phyloP scores from a whole-genome alignment of 1,284 basidiomycete genomes.

The Leccinum idahoense region DNA sequence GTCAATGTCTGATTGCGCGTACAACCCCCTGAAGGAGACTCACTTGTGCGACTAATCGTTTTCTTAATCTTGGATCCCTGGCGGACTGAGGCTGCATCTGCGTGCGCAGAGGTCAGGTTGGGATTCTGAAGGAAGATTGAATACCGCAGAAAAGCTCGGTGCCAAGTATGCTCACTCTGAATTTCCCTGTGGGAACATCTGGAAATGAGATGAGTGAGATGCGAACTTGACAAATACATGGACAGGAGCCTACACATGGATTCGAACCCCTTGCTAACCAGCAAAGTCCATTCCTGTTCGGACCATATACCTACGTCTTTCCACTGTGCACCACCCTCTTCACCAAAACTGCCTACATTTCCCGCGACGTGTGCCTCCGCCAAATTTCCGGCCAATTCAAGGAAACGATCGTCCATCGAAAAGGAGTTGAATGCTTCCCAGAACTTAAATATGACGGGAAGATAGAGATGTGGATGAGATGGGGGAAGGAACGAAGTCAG shows the following conservation, averaged over 20 bases:
- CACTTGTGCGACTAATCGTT: constrained; percentile 66
- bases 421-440: constrained; percentile 86
- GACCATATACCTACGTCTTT: constrained; percentile 88
- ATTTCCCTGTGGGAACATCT: constrained; percentile 73
- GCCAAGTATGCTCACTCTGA: constrained; percentile 40
- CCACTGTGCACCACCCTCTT: constrained; percentile 55
- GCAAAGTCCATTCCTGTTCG: constrained; percentile 77
- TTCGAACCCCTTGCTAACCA: constrained; percentile 84
- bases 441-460: constrained; percentile 71
- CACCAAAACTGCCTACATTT: constrained; percentile 44
- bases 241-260: constrained; percentile 68
- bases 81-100: constrained; percentile 60
- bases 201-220: constrained; percentile 37
- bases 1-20: background rate
- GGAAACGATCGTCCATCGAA: constrained; percentile 76
- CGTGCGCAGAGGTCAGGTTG: constrained; percentile 60
- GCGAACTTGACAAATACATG: constrained; percentile 13
- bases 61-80: constrained; percentile 77
- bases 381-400: constrained; percentile 77
- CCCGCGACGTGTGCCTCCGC: constrained; percentile 77
- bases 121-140: constrained; percentile 42
- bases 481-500: constrained; percentile 75
- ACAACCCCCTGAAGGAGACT: constrained; percentile 18
- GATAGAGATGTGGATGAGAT: constrained; percentile 61
- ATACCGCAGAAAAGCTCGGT: background rate